A percentile compares a stretch with the other conserved stretches of the same genome.
These are phyloP conservation scores for Puccinia polysora DNA, from an alignment of 1,284 basidiomycete species.

Conservation along the genomic window DNA sequence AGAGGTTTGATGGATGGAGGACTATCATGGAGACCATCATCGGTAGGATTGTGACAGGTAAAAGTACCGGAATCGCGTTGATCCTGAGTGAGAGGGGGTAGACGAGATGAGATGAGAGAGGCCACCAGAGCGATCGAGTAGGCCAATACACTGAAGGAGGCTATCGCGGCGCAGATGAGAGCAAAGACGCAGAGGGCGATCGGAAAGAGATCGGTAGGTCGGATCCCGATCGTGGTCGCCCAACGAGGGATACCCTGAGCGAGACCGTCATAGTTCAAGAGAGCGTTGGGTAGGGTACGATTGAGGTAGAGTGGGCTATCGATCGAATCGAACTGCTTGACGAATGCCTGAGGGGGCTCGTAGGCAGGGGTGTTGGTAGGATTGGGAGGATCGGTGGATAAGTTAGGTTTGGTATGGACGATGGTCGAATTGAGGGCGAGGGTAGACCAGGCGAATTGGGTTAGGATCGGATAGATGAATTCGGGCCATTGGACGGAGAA, in stretches of 20 bases:
- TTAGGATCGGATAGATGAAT: constrained; percentile 39
- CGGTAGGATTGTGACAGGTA: background rate
- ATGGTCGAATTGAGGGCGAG: constrained; percentile 26
- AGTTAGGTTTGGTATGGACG: background rate
- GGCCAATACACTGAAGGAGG: background rate
- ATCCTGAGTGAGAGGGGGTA: background rate
- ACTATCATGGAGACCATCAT: background rate
- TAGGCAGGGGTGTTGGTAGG: constrained; percentile 8
- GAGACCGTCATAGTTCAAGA: constrained; percentile 22
- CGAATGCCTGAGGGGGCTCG: constrained; percentile 22
- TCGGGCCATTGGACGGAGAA: constrained; percentile 40
- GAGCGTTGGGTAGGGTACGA: constrained; percentile 27
- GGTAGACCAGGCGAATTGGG: constrained; percentile 24
- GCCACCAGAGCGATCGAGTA: constrained; percentile 10
- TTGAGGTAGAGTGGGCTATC: constrained; percentile 28
- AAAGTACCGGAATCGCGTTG: background rate
- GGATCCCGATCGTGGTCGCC: constrained; percentile 13
- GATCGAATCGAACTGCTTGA: constrained; percentile 12
- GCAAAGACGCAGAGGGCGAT: constrained; percentile 21
- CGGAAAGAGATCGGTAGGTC: constrained; percentile 2
- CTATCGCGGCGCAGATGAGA: background rate
- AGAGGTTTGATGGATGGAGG: too few species aligned
- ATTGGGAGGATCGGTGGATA: background rate
- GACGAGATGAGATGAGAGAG: background rate
- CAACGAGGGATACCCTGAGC: constrained; percentile 22